A percentile compares a stretch with the other conserved stretches of the same genome.
phyloP scores from a whole-genome alignment of 495 filamentous ascomycete genomes.

The Penicillium riverlandense region DNA sequence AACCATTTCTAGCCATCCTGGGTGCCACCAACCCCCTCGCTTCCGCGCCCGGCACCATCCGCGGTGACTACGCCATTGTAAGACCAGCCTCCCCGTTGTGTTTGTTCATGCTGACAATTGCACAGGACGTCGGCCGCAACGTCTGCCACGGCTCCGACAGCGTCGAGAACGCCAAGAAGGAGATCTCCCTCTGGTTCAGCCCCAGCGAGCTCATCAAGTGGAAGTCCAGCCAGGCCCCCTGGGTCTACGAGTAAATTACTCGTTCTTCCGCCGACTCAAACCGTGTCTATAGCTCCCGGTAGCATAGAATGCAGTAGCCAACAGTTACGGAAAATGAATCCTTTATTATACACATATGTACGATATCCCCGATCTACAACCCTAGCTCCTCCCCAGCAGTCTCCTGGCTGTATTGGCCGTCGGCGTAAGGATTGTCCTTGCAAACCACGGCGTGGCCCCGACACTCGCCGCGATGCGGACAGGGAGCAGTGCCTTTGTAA shows the following conservation, averaged over 20 bases:
- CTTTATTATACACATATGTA: background rate
- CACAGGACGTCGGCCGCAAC: slow-evolving; percentile 86
- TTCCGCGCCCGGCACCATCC: slow-evolving; percentile 92
- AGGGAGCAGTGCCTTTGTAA: slow-evolving; percentile 80
- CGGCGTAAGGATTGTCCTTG: slow-evolving; percentile 53
- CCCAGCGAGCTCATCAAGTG: slow-evolving; percentile 72
- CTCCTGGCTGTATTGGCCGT: slow-evolving; percentile 26
- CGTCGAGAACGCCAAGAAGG: slow-evolving; percentile 98
- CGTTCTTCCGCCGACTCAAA: slow-evolving; percentile 13
- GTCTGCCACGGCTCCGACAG: slow-evolving; percentile 98
- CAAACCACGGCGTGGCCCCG: slow-evolving; percentile 94
- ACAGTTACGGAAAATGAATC: slow-evolving; percentile 25
- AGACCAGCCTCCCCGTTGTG: slow-evolving; percentile 6
- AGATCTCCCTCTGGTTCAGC: slow-evolving; percentile 97
- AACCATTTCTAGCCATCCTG: slow-evolving; percentile 49
- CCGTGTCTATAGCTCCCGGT: slow-evolving; percentile 5
- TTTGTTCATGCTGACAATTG: slow-evolving; percentile 1
- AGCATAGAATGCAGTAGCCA: slow-evolving; percentile 15
- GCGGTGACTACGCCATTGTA: slow-evolving; percentile 73
- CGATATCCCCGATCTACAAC: too few species aligned
- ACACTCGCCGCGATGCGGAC: slow-evolving; percentile 67
- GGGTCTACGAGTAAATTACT: slow-evolving; percentile 81
- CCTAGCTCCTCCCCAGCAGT: slow-evolving; percentile 30
- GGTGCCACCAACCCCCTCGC: slow-evolving; percentile 97
- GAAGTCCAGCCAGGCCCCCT: slow-evolving; percentile 72